A percentile compares a stretch with the other conserved stretches of the same genome.
phyloP scores from a whole-genome alignment of 2,329 filamentous ascomycete genomes.

The Biscogniauxia marginata region DNA sequence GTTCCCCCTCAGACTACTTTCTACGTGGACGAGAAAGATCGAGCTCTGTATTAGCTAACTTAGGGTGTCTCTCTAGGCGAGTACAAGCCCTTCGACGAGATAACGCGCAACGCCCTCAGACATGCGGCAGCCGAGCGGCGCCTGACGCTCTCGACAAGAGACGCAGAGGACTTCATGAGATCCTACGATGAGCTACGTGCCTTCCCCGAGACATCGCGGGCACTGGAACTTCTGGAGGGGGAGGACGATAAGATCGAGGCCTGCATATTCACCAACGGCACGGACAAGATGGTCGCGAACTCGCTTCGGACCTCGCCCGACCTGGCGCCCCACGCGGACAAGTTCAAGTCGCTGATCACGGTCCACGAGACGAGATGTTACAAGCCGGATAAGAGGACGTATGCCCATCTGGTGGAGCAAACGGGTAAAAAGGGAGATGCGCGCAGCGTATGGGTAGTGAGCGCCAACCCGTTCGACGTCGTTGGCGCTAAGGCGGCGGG shows the following conservation, averaged over 20 bases:
- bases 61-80: slow-evolving; percentile 51
- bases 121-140: slow-evolving; percentile 63
- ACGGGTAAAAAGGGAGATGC: slow-evolving; percentile 46
- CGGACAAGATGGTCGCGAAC: slow-evolving; percentile 58
- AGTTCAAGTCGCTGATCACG: slow-evolving; percentile 58
- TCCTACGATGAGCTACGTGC: slow-evolving; percentile 63
- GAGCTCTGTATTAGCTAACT: no score
- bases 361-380: slow-evolving; percentile 60
- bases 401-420: slow-evolving; percentile 55
- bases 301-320: slow-evolving; percentile 58
- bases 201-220: slow-evolving; percentile 62
- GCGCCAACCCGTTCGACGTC: slow-evolving; percentile 71
- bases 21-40: no score
- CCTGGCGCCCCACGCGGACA: slow-evolving; percentile 44
- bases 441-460: slow-evolving; percentile 64
- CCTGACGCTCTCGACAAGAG: slow-evolving; percentile 41
- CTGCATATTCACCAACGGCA: slow-evolving; percentile 72
- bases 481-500: slow-evolving; percentile 62
- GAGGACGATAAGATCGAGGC: slow-evolving; percentile 42
- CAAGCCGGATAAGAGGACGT: slow-evolving; percentile 64
- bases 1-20: no score
- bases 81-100: slow-evolving; percentile 60
- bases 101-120: slow-evolving; percentile 60
- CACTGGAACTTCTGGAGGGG: slow-evolving; percentile 47
- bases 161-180: slow-evolving; percentile 54